These are phyloP conservation scores for Aspergillus ustus DNA, from an alignment of 2,329 filamentous ascomycete genomes.

Conservation along the genomic window DNA sequence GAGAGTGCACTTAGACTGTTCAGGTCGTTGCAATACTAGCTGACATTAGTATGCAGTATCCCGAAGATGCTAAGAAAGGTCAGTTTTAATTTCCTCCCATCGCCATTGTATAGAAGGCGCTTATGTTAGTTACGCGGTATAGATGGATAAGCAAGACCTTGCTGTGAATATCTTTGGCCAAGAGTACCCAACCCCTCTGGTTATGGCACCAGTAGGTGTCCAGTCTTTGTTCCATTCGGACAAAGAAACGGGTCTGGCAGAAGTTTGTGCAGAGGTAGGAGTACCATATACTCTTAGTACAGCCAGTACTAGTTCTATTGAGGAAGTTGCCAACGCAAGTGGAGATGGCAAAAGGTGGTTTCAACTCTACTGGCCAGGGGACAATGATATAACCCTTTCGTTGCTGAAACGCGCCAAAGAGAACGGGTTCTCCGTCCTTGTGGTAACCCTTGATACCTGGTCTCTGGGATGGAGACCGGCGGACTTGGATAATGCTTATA, in stretches of 20 bases:
- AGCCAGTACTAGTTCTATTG: conserved; percentile 66
- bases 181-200: conserved; percentile 55
- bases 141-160: conserved; percentile 52
- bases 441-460: conserved; percentile 76
- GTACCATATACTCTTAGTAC: conserved; percentile 72
- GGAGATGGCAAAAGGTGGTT: conserved; percentile 68
- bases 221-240: conserved; percentile 70
- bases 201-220: conserved; percentile 72
- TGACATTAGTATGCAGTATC: conserved; percentile 45
- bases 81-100: not conserved
- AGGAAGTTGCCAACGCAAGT: conserved; percentile 66
- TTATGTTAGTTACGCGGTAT: not conserved
- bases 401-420: conserved; percentile 65
- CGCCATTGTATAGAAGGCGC: not conserved
- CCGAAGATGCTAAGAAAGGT: conserved; percentile 55
- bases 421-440: conserved; percentile 66
- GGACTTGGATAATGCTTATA: conserved; percentile 64
- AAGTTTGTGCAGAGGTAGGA: conserved; percentile 63
- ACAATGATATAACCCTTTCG: conserved; percentile 68
- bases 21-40: not conserved
- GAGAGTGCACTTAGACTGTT: conserved; percentile 17
- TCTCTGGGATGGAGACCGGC: conserved; percentile 68
- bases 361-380: conserved; percentile 75
- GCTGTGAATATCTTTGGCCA: conserved; percentile 57
- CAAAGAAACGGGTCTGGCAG: conserved; percentile 66